phyloP scores from a whole-genome alignment of 2,329 filamentous ascomycete species.

The Colletotrichum sp. region DNA sequence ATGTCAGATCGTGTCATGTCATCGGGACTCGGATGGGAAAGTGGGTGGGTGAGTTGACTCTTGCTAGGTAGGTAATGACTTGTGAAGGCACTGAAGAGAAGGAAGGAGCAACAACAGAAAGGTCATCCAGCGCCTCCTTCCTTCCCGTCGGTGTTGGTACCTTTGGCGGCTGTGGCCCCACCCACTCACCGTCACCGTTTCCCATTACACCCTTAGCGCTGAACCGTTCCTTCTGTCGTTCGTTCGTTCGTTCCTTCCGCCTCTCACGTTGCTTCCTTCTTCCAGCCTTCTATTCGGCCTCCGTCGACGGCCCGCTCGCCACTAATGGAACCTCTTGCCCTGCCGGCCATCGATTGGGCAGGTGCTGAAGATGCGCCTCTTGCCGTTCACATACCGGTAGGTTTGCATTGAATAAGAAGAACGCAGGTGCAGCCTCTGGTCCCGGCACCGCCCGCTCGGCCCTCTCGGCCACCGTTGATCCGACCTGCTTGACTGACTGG shows the following conservation, averaged over 20 bases:
- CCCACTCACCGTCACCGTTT: neutral
- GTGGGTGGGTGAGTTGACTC: neutral
- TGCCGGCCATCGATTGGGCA: neutral
- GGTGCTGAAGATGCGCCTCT: neutral
- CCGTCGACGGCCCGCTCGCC: neutral
- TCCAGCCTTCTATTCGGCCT: neutral
- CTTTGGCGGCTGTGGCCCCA: neutral
- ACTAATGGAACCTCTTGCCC: neutral
- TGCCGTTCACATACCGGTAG: neutral
- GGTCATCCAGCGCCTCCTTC: neutral
- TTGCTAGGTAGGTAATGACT: neutral
- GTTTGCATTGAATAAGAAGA: neutral
- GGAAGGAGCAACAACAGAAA: neutral
- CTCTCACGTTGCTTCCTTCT: neutral
- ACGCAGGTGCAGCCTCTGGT: neutral
- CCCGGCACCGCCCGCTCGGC: neutral
- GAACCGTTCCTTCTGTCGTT: neutral
- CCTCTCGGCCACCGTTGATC: slow-evolving; percentile 10
- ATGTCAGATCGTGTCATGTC: neutral
- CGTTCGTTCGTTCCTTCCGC: neutral
- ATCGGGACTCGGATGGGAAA: neutral
- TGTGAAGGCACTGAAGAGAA: neutral
- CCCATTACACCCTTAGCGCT: neutral
- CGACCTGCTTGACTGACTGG: neutral
- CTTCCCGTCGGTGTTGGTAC: neutral